Evolutionary conservation across 129 eudicot genomes (phyloP).

Genomic region (Flaveria bidentis): DNA sequence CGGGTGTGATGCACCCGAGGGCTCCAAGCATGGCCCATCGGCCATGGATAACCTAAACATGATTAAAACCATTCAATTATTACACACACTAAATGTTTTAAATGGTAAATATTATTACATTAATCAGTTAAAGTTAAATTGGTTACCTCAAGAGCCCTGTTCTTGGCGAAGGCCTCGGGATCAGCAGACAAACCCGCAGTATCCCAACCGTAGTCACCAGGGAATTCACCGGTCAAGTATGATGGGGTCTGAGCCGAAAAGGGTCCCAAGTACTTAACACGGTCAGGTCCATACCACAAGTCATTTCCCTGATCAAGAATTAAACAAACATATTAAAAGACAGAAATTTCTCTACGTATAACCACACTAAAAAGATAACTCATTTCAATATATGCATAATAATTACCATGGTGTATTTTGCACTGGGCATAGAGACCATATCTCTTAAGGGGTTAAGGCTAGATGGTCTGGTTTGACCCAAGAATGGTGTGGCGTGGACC

Average conservation of each 20-base stretch:
- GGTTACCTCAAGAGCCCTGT: slow-evolving; percentile 63
- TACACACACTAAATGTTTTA: too few species aligned
- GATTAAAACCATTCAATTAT: too few species aligned
- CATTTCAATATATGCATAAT: not conserved
- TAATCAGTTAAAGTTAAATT: too few species aligned
- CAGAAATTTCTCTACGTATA: not conserved
- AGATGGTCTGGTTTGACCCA: slow-evolving; percentile 60
- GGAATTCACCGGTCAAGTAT: slow-evolving; percentile 73
- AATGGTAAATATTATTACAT: too few species aligned
- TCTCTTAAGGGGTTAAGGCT: slow-evolving; percentile 58
- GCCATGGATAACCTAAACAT: slow-evolving; percentile 38
- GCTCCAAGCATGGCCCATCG: slow-evolving; percentile 56
- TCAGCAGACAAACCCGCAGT: slow-evolving; percentile 70
- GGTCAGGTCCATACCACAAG: slow-evolving; percentile 39
- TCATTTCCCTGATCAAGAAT: too few species aligned
- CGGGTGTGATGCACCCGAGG: slow-evolving; percentile 66
- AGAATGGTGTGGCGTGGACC: slow-evolving; percentile 63
- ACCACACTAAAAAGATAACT: not conserved
- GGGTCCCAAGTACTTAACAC: slow-evolving; percentile 61
- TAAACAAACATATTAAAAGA: too few species aligned
- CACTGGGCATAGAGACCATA: slow-evolving; percentile 54
- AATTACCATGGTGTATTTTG: slow-evolving; percentile 68
- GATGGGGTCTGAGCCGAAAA: slow-evolving; percentile 72
- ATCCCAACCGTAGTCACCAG: slow-evolving; percentile 77
- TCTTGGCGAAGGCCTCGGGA: slow-evolving; percentile 72